Evolutionary conservation across 2,329 filamentous ascomycete species (phyloP), one percentile per base, ranked within the genome.

Genomic region (Fusarium pininemorale): DNA sequence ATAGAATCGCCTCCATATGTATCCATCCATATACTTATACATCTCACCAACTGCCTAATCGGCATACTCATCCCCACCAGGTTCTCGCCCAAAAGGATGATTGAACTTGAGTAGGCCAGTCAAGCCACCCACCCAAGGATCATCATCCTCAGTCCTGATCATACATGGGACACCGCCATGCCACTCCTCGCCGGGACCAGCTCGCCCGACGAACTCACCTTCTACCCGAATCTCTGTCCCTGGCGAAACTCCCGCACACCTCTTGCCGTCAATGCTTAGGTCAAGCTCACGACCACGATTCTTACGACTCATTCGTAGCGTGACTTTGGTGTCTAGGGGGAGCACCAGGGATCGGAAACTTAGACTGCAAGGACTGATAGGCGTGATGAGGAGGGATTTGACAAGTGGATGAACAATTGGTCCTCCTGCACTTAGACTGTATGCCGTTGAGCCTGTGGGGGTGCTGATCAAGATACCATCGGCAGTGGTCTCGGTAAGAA

Each of bases 41-140:
- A 41, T 60, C 48, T 63, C 59, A 24, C 11, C 44, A 45, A 14
- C 20, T 57, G 6, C 42, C 74, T 77, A 81, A 51, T 80, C 78
- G 7, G 62, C 45, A 50, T 70, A 77, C 32, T 82, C 80, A 53
- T 82, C 80, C 8, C 75, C 80, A 4, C 75, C 70, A 26, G 80
- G 77, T 37, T 82, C 82, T 67, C 82, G 75, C 35, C 96, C 96
- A 86, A 98, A 98, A 0, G 96, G 95, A 84, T 98, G 94, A 82
- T 99, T 99, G 81, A 98, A 99, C 85, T 99, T 99, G 76, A 99
- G 84, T 79, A 98, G 81, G 15, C 94, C 94, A 80, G 98, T 99
- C 79, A 99, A 83, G 0, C 96, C 96, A 2, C 96, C 96, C 6
- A 99, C 96, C 96, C 96, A 99, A 24, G 96, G 94, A 82, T 98